A percentile compares a stretch with the other conserved stretches of the same genome.
phyloP scores from a whole-genome alignment of 1,284 basidiomycete species.

The Leccinum huronense region DNA sequence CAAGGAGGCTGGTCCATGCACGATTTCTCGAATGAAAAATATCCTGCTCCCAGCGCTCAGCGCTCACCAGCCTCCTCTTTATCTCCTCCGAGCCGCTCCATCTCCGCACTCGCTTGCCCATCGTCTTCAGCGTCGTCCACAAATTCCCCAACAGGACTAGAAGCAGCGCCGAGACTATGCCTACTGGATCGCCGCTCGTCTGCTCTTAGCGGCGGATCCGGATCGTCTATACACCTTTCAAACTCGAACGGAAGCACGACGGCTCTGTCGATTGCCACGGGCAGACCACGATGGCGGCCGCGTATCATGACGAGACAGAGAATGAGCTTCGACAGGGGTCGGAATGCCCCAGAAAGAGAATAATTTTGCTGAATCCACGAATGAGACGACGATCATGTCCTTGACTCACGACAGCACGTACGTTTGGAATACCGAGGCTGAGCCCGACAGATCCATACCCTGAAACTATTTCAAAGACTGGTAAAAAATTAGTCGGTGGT shows the following conservation, averaged over 20 bases:
- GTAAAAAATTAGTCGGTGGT: constrained; percentile 2
- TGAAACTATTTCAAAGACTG: constrained; percentile 86
- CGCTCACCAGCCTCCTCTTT: neutral
- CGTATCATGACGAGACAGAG: constrained; percentile 87
- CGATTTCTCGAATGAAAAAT: neutral
- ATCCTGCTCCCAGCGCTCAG: neutral
- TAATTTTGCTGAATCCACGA: constrained; percentile 56
- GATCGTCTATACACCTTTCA: constrained; percentile 22
- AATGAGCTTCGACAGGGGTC: constrained; percentile 84
- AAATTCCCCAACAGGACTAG: neutral
- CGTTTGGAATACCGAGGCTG: constrained; percentile 67
- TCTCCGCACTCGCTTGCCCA: neutral
- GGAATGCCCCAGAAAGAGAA: constrained; percentile 79
- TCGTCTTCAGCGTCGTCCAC: neutral
- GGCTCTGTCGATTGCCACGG: constrained; percentile 87
- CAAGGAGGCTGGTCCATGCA: neutral
- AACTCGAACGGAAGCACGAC: constrained; percentile 71
- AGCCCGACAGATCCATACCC: constrained; percentile 92
- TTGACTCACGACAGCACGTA: constrained; percentile 28
- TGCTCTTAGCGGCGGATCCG: constrained; percentile 1
- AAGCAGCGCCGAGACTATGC: neutral
- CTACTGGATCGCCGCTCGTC: constrained; percentile 16
- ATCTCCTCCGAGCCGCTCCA: constrained; percentile 1
- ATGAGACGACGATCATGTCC: constrained; percentile 2
- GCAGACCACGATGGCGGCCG: constrained; percentile 87